Percentiles rank a stretch among this genome's conserved stretches.
phyloP scores from a whole-genome alignment of 2,329 filamentous ascomycete species.

The Mycosphaerella sp. region DNA sequence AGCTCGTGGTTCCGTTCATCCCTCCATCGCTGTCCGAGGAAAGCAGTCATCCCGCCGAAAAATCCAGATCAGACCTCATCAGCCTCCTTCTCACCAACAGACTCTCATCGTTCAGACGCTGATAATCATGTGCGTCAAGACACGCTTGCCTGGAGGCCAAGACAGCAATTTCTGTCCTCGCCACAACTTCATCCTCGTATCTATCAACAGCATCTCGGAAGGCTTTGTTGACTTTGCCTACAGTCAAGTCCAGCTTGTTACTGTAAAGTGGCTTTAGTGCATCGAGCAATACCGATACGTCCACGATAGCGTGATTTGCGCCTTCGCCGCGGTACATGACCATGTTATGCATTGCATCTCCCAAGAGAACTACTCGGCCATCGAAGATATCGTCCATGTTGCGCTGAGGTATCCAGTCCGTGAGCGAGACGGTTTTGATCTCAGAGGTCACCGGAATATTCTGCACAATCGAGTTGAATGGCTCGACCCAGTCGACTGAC shows the following conservation, averaged over 20 bases:
- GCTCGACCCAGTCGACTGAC: slow-evolving; percentile 15
- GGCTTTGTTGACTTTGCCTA: not conserved
- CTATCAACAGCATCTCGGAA: slow-evolving; percentile 8
- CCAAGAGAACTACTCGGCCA: slow-evolving; percentile 35
- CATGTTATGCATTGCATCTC: slow-evolving; percentile 40
- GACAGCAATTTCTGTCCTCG: slow-evolving; percentile 18
- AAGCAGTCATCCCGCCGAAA: not conserved
- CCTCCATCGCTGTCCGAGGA: not conserved
- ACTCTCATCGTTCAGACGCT: slow-evolving; percentile 14
- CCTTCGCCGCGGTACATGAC: slow-evolving; percentile 24
- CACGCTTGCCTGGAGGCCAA: slow-evolving; percentile 21
- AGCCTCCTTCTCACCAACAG: slow-evolving; percentile 16
- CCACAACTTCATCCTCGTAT: slow-evolving; percentile 18
- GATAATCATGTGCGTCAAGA: slow-evolving; percentile 21
- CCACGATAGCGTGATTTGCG: slow-evolving; percentile 20
- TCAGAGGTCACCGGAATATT: slow-evolving; percentile 13
- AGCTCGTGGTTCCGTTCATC: not conserved
- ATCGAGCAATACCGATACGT: slow-evolving; percentile 15
- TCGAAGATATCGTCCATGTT: not conserved
- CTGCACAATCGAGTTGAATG: slow-evolving; percentile 17
- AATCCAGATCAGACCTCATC: slow-evolving; percentile 13
- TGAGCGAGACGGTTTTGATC: slow-evolving; percentile 16
- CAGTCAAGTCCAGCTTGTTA: not conserved
- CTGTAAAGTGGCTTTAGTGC: slow-evolving; percentile 8
- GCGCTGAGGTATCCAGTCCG: slow-evolving; percentile 12